Conservation (phyloP, 805 yeast species). For the Lipomyces starkeyi region DNA sequence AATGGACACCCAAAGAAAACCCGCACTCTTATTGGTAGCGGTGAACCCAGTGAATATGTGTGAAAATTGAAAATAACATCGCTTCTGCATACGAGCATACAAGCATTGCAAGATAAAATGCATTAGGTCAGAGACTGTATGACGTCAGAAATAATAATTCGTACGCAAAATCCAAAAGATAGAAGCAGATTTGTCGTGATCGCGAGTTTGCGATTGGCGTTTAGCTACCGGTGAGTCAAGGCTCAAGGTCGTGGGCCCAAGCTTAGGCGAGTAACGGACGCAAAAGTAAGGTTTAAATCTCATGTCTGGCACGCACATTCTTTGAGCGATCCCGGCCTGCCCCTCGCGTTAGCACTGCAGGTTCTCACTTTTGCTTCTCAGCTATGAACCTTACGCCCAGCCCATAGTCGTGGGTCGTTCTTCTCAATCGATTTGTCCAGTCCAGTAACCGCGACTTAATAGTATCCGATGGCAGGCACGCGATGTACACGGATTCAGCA, state of each 20-base stretch:
- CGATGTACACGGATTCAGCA: background rate
- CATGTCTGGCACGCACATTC: background rate
- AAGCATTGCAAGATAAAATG: too few relatives aligned
- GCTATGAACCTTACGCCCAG: background rate
- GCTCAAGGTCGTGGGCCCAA: background rate
- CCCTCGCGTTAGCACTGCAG: constrained; percentile 5
- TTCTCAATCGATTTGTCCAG: background rate
- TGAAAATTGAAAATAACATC: too few relatives aligned
- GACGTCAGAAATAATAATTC: too few relatives aligned
- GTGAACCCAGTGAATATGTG: too few relatives aligned
- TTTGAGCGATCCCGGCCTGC: background rate
- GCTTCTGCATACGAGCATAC: too few relatives aligned
- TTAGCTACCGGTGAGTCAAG: background rate
- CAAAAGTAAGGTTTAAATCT: background rate
- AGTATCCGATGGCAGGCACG: background rate
- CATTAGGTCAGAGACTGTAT: too few relatives aligned
- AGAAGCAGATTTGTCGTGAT: background rate
- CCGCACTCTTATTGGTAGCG: too few relatives aligned
- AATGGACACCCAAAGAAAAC: too few relatives aligned
- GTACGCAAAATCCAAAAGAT: background rate
- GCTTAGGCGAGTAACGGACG: background rate
- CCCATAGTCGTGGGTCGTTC: too few relatives aligned
- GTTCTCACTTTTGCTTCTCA: background rate
- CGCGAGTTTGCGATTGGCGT: background rate
- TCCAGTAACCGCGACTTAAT: background rate